Evolutionary conservation across 768 basidiomycete species (phyloP).

Genomic region (Fistulinella prunicolor): DNA sequence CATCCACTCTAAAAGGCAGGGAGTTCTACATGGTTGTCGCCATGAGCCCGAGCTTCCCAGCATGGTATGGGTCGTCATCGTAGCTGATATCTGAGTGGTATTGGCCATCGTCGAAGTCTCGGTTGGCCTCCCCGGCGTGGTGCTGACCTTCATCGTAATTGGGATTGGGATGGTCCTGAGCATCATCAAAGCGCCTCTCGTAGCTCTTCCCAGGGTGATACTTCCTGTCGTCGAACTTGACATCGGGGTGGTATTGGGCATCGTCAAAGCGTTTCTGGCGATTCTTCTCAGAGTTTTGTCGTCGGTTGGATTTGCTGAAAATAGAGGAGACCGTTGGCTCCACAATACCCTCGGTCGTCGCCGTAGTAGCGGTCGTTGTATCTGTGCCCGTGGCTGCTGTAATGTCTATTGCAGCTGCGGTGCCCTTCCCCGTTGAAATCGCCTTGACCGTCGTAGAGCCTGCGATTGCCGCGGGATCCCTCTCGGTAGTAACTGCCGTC

Average conservation of each 20-base stretch:
- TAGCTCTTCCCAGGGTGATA: background rate
- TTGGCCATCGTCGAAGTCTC: background rate
- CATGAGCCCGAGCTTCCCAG: constrained; percentile 5
- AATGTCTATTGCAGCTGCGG: too few species aligned
- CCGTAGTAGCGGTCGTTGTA: too few species aligned
- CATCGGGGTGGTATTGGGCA: constrained; percentile 1
- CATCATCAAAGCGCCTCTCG: constrained; percentile 7
- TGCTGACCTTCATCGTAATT: background rate
- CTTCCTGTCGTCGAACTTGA: background rate
- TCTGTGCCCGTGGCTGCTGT: too few species aligned
- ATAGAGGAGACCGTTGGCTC: too few species aligned
- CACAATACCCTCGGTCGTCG: too few species aligned
- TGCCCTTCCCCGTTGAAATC: too few species aligned
- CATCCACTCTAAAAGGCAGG: background rate
- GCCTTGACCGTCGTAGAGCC: too few species aligned
- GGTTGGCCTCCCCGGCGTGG: background rate
- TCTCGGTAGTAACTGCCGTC: too few species aligned
- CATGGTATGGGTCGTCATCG: constrained; percentile 9
- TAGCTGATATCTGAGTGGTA: background rate
- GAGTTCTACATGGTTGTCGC: background rate
- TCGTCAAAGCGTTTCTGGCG: constrained; percentile 14
- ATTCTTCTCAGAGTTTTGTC: too few species aligned
- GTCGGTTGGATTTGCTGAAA: too few species aligned
- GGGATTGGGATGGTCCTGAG: background rate
- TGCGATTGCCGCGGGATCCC: too few species aligned